Conservation (phyloP, 2,329 filamentous ascomycete genomes). For the Hirsutella thompsonii region DNA sequence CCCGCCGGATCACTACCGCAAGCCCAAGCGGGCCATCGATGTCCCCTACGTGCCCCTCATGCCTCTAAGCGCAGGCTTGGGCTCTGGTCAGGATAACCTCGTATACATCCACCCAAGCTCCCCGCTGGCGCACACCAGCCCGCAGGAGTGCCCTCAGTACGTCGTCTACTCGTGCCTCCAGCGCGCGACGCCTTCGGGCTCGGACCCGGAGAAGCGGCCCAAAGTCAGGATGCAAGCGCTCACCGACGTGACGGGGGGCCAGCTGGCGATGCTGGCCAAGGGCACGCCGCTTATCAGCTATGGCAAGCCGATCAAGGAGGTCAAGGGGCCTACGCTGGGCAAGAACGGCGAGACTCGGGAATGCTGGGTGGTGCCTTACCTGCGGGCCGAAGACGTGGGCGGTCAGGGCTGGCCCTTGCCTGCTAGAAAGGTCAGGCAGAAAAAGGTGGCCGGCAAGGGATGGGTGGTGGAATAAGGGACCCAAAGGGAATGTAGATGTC, state of each 20-base stretch:
- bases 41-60: conserved; percentile 83
- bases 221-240: conserved; percentile 84
- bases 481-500: too few relatives aligned
- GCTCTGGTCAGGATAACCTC: conserved; percentile 42
- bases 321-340: conserved; percentile 29
- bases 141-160: conserved; percentile 70
- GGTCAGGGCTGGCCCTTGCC: conserved; percentile 74
- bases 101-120: conserved; percentile 86
- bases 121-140: conserved; percentile 56
- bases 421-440: conserved; percentile 73
- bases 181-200: conserved; percentile 40
- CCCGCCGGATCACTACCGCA: conserved; percentile 52
- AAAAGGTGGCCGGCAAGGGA: conserved; percentile 55
- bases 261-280: conserved; percentile 67
- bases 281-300: conserved; percentile 75
- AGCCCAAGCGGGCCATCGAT: conserved; percentile 76
- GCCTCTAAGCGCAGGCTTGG: conserved; percentile 37
- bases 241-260: conserved; percentile 61
- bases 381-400: conserved; percentile 55
- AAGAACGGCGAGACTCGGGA: conserved; percentile 39
- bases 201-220: conserved; percentile 39
- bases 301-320: conserved; percentile 85
- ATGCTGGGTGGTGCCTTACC: conserved; percentile 70
- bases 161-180: conserved; percentile 82
- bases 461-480: conserved; percentile 58